phyloP scores from a whole-genome alignment of 169 alveolate genomes.

The Babesia bigemina region DNA sequence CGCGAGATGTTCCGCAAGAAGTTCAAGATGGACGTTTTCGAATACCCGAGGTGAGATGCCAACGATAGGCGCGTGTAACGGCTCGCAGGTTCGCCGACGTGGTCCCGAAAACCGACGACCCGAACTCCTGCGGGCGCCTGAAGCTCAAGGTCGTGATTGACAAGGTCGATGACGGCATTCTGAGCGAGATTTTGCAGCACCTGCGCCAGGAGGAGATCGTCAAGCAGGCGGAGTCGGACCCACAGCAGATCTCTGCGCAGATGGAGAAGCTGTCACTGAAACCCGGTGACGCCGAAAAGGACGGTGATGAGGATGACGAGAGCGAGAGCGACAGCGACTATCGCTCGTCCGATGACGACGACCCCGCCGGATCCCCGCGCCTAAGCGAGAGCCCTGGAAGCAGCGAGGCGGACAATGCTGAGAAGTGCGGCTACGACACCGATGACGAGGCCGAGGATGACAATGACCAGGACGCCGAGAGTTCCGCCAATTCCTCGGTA shows the following conservation, averaged over 20 bases:
- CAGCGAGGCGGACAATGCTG: background rate
- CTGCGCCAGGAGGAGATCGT: constrained; percentile 60
- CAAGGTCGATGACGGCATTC: constrained; percentile 54
- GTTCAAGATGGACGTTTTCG: constrained; percentile 87
- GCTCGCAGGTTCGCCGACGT: constrained; percentile 56
- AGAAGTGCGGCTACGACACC: background rate
- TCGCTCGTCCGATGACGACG: background rate
- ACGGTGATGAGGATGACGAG: background rate
- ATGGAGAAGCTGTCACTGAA: constrained; percentile 18
- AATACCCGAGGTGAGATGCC: constrained; percentile 81
- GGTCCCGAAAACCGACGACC: constrained; percentile 25
- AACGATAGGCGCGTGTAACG: constrained; percentile 2
- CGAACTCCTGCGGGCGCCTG: background rate
- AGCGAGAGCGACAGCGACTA: background rate
- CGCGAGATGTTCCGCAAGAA: constrained; percentile 88
- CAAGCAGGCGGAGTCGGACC: constrained; percentile 13
- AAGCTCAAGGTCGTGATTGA: constrained; percentile 58
- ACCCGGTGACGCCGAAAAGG: background rate
- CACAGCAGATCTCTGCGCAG: constrained; percentile 11
- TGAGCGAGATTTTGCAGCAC: constrained; percentile 57
- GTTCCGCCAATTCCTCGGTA: background rate
- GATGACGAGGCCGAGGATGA: background rate
- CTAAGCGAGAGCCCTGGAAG: background rate
- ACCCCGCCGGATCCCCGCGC: background rate
- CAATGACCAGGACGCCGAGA: background rate